phyloP scores from a whole-genome alignment of 2,329 filamentous ascomycete genomes.

The Fusarium penzigii region DNA sequence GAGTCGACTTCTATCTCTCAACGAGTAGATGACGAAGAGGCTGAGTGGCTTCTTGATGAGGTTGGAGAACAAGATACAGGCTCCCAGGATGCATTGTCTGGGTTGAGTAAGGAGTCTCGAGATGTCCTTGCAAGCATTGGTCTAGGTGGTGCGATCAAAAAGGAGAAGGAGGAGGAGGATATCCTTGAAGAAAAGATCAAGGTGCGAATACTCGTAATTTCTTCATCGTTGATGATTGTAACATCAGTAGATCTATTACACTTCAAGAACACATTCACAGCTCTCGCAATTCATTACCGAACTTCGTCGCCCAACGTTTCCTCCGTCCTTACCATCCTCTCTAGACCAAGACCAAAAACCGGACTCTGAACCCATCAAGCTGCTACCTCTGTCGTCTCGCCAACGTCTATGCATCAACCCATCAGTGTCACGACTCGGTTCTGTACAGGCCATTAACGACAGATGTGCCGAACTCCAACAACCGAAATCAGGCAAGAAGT shows the following conservation, averaged over 20 bases:
- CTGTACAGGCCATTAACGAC: conserved; percentile 86
- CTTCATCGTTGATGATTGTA: conserved; percentile 28
- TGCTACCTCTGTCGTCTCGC: conserved; percentile 80
- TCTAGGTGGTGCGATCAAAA: conserved; percentile 39
- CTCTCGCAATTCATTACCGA: conserved; percentile 86
- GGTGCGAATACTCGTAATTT: conserved; percentile 39
- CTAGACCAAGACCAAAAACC: conserved; percentile 31
- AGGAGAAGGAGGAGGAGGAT: conserved; percentile 40
- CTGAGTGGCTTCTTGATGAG: conserved; percentile 74
- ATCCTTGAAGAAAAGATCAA: conserved; percentile 68
- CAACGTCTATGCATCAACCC: conserved; percentile 91
- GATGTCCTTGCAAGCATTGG: conserved; percentile 70
- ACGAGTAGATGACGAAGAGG: conserved; percentile 54
- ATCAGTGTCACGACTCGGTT: conserved; percentile 69
- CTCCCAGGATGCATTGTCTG: conserved; percentile 45
- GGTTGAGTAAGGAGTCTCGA: conserved; percentile 73
- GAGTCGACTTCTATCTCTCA: conserved; percentile 18
- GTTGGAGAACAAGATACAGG: conserved; percentile 50
- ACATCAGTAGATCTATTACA: conserved; percentile 72
- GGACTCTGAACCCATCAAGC: conserved; percentile 60
- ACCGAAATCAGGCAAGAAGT: conserved; percentile 59
- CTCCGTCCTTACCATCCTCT: conserved; percentile 63
- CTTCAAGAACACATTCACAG: conserved; percentile 90
- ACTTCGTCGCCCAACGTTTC: conserved; percentile 74
- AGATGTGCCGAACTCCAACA: conserved; percentile 89